phyloP scores from a whole-genome alignment of 1,284 basidiomycete species.

The Naganishia liquefaciens region DNA sequence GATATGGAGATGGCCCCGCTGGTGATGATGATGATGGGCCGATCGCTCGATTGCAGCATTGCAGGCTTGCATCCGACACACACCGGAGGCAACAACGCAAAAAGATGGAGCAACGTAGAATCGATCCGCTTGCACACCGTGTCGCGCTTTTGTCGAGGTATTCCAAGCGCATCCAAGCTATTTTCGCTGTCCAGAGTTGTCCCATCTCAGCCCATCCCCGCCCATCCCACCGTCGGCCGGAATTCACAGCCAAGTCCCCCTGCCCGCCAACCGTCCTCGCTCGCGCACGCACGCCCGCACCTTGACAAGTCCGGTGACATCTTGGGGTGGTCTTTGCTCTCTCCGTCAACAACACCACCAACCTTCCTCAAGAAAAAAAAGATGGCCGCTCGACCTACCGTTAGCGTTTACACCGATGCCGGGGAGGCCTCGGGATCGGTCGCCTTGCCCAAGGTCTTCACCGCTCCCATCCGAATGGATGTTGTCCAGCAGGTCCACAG shows the following conservation, averaged over 20 bases:
- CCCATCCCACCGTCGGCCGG: not conserved
- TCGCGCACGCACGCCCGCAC: not conserved
- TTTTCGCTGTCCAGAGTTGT: not conserved
- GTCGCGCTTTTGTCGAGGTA: not conserved
- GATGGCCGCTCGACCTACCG: conserved; percentile 89
- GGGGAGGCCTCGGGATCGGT: conserved; percentile 87
- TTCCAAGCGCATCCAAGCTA: not conserved
- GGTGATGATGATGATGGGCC: too few relatives aligned
- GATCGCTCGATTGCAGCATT: not conserved
- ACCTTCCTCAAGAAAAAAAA: conserved; percentile 34
- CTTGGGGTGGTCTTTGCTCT: conserved; percentile 6
- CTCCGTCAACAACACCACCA: conserved; percentile 12
- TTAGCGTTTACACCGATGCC: conserved; percentile 72
- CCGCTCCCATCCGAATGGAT: conserved; percentile 97
- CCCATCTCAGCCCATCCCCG: not conserved
- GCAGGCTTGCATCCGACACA: not conserved
- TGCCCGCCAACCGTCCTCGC: not conserved
- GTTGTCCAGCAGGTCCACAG: conserved; percentile 98
- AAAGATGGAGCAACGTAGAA: not conserved
- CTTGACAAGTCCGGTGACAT: conserved; percentile 1
- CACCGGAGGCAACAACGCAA: not conserved
- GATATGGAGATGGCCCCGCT: not conserved
- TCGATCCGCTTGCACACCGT: not conserved
- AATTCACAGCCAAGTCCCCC: conserved; percentile 19
- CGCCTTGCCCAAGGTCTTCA: conserved; percentile 93